Percentiles rank a stretch among this genome's conserved stretches.
Evolutionary conservation across 1,139 yeast species (phyloP).

Genomic region (Geotrichum candidum): DNA sequence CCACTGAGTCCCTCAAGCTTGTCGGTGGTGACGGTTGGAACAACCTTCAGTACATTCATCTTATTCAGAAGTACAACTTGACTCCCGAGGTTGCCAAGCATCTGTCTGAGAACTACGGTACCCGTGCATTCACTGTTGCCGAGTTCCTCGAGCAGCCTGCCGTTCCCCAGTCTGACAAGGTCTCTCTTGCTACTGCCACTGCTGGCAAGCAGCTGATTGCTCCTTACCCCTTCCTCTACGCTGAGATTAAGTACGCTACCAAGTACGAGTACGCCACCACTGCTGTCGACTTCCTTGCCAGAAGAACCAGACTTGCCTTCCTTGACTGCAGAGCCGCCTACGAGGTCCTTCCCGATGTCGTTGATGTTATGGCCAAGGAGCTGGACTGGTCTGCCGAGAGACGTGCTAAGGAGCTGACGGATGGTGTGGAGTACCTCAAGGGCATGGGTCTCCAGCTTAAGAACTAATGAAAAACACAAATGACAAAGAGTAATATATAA

Average conservation of each 20-base stretch:
- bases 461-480: background rate
- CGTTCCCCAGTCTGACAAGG: conserved; percentile 27
- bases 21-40: conserved; percentile 70
- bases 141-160: conserved; percentile 41
- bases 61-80: conserved; percentile 72
- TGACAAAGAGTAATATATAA: background rate
- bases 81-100: conserved; percentile 77
- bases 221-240: conserved; percentile 87
- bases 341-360: conserved; percentile 76
- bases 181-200: conserved; percentile 33
- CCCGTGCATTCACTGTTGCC: conserved; percentile 66
- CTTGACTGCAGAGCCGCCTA: conserved; percentile 83
- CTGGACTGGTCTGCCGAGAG: conserved; percentile 64
- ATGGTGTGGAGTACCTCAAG: conserved; percentile 35
- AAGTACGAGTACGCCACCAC: conserved; percentile 82
- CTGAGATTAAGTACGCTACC: conserved; percentile 79
- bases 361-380: conserved; percentile 76
- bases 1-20: conserved; percentile 56
- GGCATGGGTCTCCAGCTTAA: conserved; percentile 37
- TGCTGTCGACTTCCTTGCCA: conserved; percentile 83
- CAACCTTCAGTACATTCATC: conserved; percentile 66
- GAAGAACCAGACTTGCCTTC: conserved; percentile 92
- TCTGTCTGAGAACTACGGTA: conserved; percentile 82
- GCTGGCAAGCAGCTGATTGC: conserved; percentile 39
- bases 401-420: conserved; percentile 46